Evolutionary conservation across 1,284 basidiomycete genomes (phyloP).

Genomic region (Tylopilus sp.): DNA sequence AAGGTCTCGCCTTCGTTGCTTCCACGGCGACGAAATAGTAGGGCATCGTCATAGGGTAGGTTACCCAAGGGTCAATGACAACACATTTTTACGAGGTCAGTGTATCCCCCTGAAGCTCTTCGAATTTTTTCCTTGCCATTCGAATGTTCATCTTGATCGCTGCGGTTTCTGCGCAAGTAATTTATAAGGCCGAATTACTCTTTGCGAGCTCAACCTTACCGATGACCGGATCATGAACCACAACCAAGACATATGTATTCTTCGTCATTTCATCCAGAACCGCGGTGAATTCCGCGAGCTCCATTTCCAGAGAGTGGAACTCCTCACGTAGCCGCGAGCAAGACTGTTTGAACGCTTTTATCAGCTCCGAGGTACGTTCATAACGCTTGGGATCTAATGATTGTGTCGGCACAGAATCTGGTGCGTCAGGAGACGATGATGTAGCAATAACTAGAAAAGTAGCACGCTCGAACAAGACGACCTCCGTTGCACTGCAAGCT

Average conservation of each 20-base stretch:
- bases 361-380: conserved; percentile 92
- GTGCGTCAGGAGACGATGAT: conserved; percentile 38
- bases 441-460: conserved; percentile 97
- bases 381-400: conserved; percentile 79
- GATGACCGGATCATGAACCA: conserved; percentile 84
- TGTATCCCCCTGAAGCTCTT: conserved; percentile 71
- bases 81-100: conserved; percentile 17
- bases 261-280: conserved; percentile 93
- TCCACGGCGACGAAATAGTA: background rate
- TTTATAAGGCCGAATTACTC: background rate
- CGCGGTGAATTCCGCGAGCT: conserved; percentile 80
- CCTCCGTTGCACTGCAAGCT: conserved; percentile 87
- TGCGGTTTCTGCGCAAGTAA: conserved; percentile 60
- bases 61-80: too few species aligned
- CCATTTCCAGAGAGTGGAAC: conserved; percentile 78
- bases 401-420: conserved; percentile 37
- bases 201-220: conserved; percentile 45
- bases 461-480: conserved; percentile 93
- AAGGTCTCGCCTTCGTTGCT: background rate
- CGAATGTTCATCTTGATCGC: conserved; percentile 82
- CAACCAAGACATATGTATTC: conserved; percentile 91
- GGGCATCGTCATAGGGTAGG: background rate
- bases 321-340: conserved; percentile 82
- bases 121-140: conserved; percentile 78
- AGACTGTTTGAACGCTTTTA: conserved; percentile 92